Base-by-base conservation (phyloP, 306 rosid species). In the Rosa lucieae region DNA sequence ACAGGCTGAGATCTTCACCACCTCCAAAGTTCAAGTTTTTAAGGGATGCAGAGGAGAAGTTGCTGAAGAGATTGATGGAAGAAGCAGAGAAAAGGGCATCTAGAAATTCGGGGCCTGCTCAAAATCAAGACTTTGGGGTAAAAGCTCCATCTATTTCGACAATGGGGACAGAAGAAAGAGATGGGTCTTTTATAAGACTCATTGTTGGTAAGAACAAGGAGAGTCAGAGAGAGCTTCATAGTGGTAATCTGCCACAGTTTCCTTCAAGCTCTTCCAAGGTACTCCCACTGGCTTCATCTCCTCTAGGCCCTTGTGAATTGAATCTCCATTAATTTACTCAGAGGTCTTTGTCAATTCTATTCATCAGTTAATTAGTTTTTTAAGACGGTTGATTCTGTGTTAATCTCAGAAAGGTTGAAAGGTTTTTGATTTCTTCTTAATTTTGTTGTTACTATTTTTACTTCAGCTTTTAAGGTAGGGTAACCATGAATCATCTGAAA, bases 11-110 rank as follows among this genome's bases (percentile, higher is more conserved):
- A 81, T 91, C 97, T 77, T 94, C 98, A 4, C 97, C 98, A 4
- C 97, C 98, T 47, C 93, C 97, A 2, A 92, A 86, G 68, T 91
- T 94, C 86, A 92, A 89, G 88, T 94, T 94, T 67, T 43, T 92
- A 56, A 89, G 96, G 72, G 97, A 92, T 62, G 97, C 98, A n/a
- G 98, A 94, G 83, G 98, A 94, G 78, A 92, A 92, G 68, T 68
- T 90, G 78, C 84, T 86, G 14, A 86, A 85, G 59, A 89, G 89
- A 81, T 80, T 91, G 63, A 63, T 81, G 87, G 97, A 92, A 82
- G 97, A 92, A 83, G 90, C 88, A 47, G 75, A 67, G 85, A 88
- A 81, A 83, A 90, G 77, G 49, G 82, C 85, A 17, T 23, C 65
- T 15, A 82, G 39, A 69, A 87, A 83, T 72, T 72, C 47, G 53